phyloP scores from a whole-genome alignment of 1,284 basidiomycete genomes.

The Neonothopanus nambi region DNA sequence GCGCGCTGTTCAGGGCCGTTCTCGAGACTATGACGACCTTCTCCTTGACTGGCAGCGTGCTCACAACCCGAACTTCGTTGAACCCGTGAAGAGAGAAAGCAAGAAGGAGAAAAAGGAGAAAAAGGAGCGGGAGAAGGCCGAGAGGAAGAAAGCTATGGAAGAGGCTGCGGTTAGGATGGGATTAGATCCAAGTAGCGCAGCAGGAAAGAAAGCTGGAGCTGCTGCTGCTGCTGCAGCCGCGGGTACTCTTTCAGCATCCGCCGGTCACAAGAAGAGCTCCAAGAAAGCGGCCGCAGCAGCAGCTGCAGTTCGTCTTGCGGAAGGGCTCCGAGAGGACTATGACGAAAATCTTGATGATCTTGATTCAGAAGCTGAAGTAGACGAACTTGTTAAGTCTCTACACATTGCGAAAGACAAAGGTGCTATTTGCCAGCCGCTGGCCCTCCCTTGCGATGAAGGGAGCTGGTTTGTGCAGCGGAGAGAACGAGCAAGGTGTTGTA shows the following conservation, averaged over 20 bases:
- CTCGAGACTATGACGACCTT: constrained; percentile 84
- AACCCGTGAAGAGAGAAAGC: constrained; percentile 82
- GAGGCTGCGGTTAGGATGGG: constrained; percentile 67
- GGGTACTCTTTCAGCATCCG: constrained; percentile 16
- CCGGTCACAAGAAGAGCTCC: constrained; percentile 49
- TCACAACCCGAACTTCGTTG: constrained; percentile 90
- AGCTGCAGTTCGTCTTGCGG: constrained; percentile 44
- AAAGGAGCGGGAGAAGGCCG: constrained; percentile 73
- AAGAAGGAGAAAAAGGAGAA: constrained; percentile 83
- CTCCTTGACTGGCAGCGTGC: constrained; percentile 91
- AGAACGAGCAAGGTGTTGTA: constrained; percentile 68
- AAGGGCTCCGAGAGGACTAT: constrained; percentile 52
- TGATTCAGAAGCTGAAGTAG: constrained; percentile 76
- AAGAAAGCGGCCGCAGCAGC: constrained; percentile 47
- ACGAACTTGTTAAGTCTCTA: constrained; percentile 51
- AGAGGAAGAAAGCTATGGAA: constrained; percentile 69
- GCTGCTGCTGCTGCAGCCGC: constrained; percentile 43
- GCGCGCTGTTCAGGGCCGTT: constrained; percentile 87
- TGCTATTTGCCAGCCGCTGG: constrained; percentile 55
- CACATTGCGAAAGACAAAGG: constrained; percentile 57
- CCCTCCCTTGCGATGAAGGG: constrained; percentile 51
- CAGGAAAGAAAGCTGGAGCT: constrained; percentile 40
- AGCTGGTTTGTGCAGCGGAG: constrained; percentile 79
- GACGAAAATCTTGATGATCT: constrained; percentile 77
- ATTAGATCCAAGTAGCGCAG: constrained; percentile 37